Evolutionary conservation across 352 stramenopile species (phyloP), one percentile per base, ranked within the genome.

Genomic region (Phytophthora citricola): DNA sequence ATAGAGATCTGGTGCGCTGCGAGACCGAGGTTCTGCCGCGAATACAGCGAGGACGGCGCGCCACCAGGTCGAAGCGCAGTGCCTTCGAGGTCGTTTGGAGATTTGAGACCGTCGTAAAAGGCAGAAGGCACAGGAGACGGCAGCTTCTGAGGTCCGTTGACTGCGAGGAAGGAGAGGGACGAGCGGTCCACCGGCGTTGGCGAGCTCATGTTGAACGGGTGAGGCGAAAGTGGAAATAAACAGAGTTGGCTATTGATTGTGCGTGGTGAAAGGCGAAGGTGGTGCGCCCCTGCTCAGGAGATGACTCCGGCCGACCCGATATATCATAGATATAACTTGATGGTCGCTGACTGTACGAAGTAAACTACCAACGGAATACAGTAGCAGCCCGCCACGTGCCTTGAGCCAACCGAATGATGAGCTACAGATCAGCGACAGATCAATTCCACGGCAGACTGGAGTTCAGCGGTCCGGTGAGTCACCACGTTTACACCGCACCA

Each of bases 1-100:
- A 84, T 56, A 3, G 62, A 64, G 5, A 66, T 67, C 26, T 79
- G 73, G 49, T 82, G 76, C 15, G 66, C 61, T 20, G 83, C 52
- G 7, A 87, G 39, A 10, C 78, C 78, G 20, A 87, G 56, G 50
- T 83, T 55, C 14, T 66, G 34, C 0, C 38, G 41, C 15, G 67
- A 69, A 5, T 66, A 84, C 36, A 87, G 36, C 31, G 66, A 75
- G 24, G 73, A 66, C 10, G 78, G 75, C 0, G 69, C 43, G 1
- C 75, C 78, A 2, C 73, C 76, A 1, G 69, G 61, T 39, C 72
- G 65, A 32, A 84, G 61, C 4, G 73, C 76, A 1, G 62, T 66
- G 5, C 48, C 74, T 62, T 73, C 59, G 2, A 72, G 51, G 12
- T 58, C 57, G 3, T 43, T 43, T 8, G 53, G 66, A 40, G 59